Evolutionary conservation across 2,329 filamentous ascomycete species (phyloP).

Genomic region (Botrytis byssoidea): DNA sequence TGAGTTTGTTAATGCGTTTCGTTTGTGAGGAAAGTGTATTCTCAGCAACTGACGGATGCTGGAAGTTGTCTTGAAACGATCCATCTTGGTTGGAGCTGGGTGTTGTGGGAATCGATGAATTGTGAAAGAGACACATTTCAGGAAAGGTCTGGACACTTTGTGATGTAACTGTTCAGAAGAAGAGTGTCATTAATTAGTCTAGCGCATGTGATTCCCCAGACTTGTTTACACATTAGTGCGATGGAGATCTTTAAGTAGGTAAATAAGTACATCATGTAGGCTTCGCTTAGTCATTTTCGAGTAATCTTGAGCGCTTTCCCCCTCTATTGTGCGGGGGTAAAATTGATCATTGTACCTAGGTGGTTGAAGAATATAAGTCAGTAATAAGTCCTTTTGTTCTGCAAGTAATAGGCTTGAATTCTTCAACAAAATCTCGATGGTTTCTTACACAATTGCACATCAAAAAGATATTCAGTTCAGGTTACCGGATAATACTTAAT

Average conservation of each 20-base stretch:
- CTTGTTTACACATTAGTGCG: not conserved
- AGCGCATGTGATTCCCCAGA: not conserved
- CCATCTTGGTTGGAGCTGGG: not conserved
- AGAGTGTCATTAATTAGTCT: not conserved
- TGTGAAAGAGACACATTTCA: not conserved
- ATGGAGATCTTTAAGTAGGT: not conserved
- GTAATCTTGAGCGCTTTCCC: not conserved
- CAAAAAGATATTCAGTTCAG: not conserved
- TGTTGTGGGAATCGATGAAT: not conserved
- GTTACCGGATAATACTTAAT: not conserved
- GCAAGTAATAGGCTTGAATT: not conserved
- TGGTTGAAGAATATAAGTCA: not conserved
- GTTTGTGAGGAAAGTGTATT: not conserved
- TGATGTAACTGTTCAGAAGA: not conserved
- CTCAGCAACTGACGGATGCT: not conserved
- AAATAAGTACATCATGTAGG: not conserved
- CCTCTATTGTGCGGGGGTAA: not conserved
- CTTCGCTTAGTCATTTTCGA: not conserved
- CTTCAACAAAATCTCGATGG: not conserved
- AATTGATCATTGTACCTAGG: not conserved
- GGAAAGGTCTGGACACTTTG: not conserved
- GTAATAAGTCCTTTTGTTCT: not conserved
- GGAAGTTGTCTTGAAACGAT: not conserved
- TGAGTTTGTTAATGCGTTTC: not conserved
- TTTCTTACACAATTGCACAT: not conserved